Percentiles rank a stretch among this genome's conserved stretches.
Conservation (phyloP, 257 asterid genomes). For the Linderniella brevidens region DNA sequence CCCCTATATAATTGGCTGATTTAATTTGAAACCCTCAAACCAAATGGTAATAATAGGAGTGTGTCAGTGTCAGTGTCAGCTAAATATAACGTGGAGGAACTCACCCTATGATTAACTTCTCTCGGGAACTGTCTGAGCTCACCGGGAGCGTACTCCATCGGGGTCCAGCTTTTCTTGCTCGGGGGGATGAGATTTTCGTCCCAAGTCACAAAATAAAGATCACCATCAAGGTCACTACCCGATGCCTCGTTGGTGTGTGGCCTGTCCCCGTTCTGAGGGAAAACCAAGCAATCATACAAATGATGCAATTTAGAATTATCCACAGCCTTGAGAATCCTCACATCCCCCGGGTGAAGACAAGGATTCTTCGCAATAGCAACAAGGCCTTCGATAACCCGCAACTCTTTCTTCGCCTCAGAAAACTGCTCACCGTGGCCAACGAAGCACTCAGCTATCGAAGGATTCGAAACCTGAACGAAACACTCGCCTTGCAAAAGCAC, state of each 20-base stretch:
- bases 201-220: slow-evolving; percentile 89
- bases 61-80: no score
- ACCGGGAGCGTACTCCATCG: slow-evolving; percentile 69
- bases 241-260: slow-evolving; percentile 93
- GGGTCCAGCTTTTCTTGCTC: slow-evolving; percentile 55
- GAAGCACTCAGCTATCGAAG: slow-evolving; percentile 55
- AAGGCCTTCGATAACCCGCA: slow-evolving; percentile 46
- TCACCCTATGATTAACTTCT: slow-evolving; percentile 35
- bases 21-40: not conserved
- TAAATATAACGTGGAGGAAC: slow-evolving; percentile 7
- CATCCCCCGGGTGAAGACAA: slow-evolving; percentile 93
- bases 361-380: slow-evolving; percentile 87
- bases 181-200: slow-evolving; percentile 87
- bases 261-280: slow-evolving; percentile 83
- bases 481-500: slow-evolving; percentile 73
- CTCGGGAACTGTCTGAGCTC: slow-evolving; percentile 32
- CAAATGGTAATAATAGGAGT: not conserved
- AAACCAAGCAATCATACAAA: slow-evolving; percentile 68
- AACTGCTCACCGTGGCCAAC: slow-evolving; percentile 53
- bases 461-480: slow-evolving; percentile 66
- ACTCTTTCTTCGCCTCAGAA: slow-evolving; percentile 27
- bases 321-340: slow-evolving; percentile 74
- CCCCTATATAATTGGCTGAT: no score
- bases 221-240: slow-evolving; percentile 95
- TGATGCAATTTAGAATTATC: slow-evolving; percentile 47